Conservation (phyloP, 495 filamentous ascomycete genomes). For the Talaromyces adpressus region DNA sequence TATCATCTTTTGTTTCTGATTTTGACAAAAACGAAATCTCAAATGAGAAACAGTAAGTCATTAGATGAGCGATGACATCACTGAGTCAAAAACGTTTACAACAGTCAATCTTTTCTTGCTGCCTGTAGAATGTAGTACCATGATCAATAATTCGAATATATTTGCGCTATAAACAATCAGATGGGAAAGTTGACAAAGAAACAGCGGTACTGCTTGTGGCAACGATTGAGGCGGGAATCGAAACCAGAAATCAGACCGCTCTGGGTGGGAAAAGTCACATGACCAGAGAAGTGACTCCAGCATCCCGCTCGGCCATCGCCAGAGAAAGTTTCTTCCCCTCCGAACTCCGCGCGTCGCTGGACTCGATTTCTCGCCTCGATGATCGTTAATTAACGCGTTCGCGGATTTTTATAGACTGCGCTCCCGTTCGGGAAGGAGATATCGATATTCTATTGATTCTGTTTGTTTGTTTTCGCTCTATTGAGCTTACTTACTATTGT, state of each 20-base stretch:
- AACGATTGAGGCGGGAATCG: background rate
- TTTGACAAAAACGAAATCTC: background rate
- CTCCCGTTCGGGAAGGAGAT: background rate
- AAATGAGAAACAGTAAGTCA: constrained; percentile 6
- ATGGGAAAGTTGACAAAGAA: too few relatives aligned
- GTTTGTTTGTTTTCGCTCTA: background rate
- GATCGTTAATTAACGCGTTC: background rate
- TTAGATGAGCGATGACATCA: background rate
- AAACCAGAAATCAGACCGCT: background rate
- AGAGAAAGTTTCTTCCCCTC: background rate
- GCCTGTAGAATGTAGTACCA: background rate
- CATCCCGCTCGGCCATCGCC: constrained; percentile 2
- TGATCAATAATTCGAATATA: background rate
- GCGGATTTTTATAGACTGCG: background rate
- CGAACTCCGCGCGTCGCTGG: background rate
- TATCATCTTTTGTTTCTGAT: background rate
- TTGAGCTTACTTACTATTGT: background rate
- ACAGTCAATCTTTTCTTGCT: background rate
- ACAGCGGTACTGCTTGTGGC: background rate
- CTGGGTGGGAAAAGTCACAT: background rate
- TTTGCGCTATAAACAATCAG: too few relatives aligned
- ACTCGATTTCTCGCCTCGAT: background rate
- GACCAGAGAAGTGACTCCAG: background rate
- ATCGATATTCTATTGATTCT: background rate
- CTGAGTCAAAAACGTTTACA: background rate